A percentile compares a stretch with the other conserved stretches of the same genome.
Conservation (phyloP, 140 eudicot species). For the Erigeron philadelphicus region DNA sequence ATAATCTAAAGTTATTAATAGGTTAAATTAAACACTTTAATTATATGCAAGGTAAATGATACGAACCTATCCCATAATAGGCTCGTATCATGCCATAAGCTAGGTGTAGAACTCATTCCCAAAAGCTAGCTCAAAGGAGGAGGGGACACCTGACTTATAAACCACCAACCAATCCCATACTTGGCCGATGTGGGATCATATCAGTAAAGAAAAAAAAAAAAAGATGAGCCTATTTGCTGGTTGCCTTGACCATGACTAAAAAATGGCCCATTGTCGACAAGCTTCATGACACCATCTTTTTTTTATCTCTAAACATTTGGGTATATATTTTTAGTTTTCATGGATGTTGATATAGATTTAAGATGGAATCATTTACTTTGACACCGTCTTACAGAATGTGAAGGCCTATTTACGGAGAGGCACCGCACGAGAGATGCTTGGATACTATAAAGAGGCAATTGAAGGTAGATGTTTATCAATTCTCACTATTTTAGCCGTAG, state of each 20-base stretch:
- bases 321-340: neutral
- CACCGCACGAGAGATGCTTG: constrained; percentile 87
- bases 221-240: neutral
- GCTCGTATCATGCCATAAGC: no score
- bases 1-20: no score
- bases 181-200: no score
- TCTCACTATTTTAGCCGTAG: neutral
- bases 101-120: no score
- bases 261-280: neutral
- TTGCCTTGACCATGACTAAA: neutral
- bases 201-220: no score
- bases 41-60: no score
- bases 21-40: no score
- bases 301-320: neutral
- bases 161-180: no score
- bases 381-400: constrained; percentile 52
- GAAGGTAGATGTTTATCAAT: constrained; percentile 40
- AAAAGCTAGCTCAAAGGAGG: no score
- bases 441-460: constrained; percentile 73
- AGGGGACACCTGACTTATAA: no score
- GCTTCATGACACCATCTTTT: neutral
- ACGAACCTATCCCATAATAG: no score
- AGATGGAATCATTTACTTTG: neutral
- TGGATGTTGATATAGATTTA: neutral
- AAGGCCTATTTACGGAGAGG: constrained; percentile 88